Evolutionary conservation across 306 rosid species (phyloP), one percentile per base, ranked within the genome.

Genomic region (Hylodesmum podocarpum): DNA sequence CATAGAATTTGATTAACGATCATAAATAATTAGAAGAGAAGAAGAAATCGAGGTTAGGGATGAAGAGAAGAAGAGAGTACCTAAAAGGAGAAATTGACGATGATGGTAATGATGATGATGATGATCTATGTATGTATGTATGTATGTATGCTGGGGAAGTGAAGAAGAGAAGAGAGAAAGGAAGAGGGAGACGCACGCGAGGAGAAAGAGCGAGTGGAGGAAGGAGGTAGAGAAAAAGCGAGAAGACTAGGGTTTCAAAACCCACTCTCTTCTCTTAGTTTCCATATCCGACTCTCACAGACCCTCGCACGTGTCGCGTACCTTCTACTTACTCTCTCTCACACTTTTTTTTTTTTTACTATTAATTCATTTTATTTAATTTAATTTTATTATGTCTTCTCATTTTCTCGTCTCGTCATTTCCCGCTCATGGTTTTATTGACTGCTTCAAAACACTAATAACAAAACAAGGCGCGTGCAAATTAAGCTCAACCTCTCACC

Each of bases 271-370:
- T 75, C 25, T 63, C 53, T 67, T 57, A 28, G 44, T 54, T 74
- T 67, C 49, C 70, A 78, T 73, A 84, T 78, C 59, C 72, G 12
- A 61, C 78, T 78, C 40, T 61, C 87, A 54, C 44, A 64, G 50
- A 64, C 70, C 78, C 62, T 73, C 71, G 76, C 87, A 84, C 85
- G 85, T 80, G 87, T 78, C 76, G 88, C 75, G 75, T 69, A 69
- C 53, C 77, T 44, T 78, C 82, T 66, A 66, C 72, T 66, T 66
- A 65, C 71, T 15, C 51, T 5, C 15, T 19, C 6, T 7, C 34
- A 14, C 7, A 1, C 1, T 39, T 5, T 22, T 5, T 50, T 50
- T 25, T 5, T 57, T 21, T 10, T 54, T 4, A 54, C 1, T 51
- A 51, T 18, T 21, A 22, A 3, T 3, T 9, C 25, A 21, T 12